These are phyloP conservation scores for Apiospora sp. DNA, from an alignment of 2,329 filamentous ascomycete species.

Conservation along the genomic window DNA sequence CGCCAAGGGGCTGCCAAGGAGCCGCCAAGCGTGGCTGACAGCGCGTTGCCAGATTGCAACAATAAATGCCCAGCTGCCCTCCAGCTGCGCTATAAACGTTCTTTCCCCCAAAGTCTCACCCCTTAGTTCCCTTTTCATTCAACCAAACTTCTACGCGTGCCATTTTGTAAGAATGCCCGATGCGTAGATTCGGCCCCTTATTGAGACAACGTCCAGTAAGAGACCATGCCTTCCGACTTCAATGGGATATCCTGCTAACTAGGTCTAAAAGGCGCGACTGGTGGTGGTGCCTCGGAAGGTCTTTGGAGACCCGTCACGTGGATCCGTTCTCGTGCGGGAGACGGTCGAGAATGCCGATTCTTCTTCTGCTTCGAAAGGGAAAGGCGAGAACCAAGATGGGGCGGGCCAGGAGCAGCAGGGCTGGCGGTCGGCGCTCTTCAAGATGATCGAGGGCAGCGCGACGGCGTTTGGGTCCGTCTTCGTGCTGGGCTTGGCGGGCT, in stretches of 20 bases:
- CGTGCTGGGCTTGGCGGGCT: conserved; percentile 76
- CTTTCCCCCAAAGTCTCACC: not conserved
- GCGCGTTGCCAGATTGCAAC: not conserved
- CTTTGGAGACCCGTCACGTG: conserved; percentile 17
- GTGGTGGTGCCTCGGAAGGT: conserved; percentile 20
- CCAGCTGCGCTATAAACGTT: not conserved
- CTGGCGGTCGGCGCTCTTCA: conserved; percentile 47
- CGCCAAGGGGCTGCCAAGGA: not conserved
- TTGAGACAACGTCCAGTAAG: conserved; percentile 20
- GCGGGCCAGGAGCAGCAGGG: not conserved
- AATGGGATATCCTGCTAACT: not conserved
- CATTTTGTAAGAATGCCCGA: conserved; percentile 4
- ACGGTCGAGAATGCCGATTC: not conserved
- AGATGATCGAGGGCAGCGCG: conserved; percentile 77
- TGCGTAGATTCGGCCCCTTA: conserved; percentile 19
- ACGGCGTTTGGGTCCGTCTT: conserved; percentile 79
- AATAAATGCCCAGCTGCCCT: conserved; percentile 12
- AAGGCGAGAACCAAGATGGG: not conserved
- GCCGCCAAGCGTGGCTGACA: conserved; percentile 8
- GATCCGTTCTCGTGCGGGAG: not conserved
- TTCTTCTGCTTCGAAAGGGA: not conserved
- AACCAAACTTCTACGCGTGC: not conserved
- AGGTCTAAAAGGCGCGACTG: not conserved
- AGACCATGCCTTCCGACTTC: no score
- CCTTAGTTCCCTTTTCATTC: not conserved